These are phyloP conservation scores for Cryptococcus hybrid DNA, from an alignment of 1,284 basidiomycete genomes.

Conservation along the genomic window DNA sequence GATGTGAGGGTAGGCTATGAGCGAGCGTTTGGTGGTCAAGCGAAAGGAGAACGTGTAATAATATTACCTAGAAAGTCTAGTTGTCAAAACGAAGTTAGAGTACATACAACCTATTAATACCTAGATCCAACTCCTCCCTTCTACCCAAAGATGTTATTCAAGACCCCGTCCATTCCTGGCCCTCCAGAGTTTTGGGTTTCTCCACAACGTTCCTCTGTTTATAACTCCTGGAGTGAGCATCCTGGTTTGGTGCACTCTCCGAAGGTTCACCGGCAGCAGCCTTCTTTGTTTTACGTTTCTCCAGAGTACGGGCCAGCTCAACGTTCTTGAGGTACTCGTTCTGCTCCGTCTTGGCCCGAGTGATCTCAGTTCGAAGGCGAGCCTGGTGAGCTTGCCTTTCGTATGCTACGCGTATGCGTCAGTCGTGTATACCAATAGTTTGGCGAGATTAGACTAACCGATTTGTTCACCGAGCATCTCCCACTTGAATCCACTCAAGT, in stretches of 20 bases:
- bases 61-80: no score
- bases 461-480: conserved; percentile 98
- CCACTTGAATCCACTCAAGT: conserved; percentile 98
- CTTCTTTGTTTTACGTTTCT: conserved; percentile 76
- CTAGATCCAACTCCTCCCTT: not conserved
- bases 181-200: conserved; percentile 28
- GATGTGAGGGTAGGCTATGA: no score
- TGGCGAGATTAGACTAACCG: conserved; percentile 59
- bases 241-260: conserved; percentile 3
- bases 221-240: conserved; percentile 20
- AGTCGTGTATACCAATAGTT: not conserved
- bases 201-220: conserved; percentile 39
- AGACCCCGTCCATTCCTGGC: conserved; percentile 42
- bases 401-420: conserved; percentile 61
- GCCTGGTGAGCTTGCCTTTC: conserved; percentile 88
- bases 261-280: conserved; percentile 26
- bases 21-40: no score
- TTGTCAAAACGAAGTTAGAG: no score
- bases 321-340: conserved; percentile 92
- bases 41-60: no score
- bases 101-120: not conserved
- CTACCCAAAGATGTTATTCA: conserved; percentile 46
- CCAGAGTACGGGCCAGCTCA: conserved; percentile 85
- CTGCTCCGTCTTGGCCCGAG: conserved; percentile 85
- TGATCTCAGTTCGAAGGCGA: conserved; percentile 82